Percentiles rank a stretch among this genome's conserved stretches.
Conservation (phyloP, 2,329 filamentous ascomycete species). For the Phialemoniopsis sp. region DNA sequence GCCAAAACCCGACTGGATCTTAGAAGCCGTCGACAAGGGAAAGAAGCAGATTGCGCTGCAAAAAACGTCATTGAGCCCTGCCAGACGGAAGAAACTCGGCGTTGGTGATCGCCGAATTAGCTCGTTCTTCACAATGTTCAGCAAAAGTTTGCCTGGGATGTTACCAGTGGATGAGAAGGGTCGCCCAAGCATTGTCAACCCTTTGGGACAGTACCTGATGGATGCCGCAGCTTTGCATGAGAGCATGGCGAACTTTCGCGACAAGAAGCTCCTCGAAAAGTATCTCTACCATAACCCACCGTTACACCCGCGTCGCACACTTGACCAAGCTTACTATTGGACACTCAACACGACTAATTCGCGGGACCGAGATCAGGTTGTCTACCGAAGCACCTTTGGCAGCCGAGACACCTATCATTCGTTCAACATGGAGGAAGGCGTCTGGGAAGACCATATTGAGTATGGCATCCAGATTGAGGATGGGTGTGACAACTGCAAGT, state of each 20-base stretch:
- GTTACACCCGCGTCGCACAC: constrained; percentile 36
- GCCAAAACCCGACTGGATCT: not conserved
- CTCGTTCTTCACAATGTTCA: too few species aligned
- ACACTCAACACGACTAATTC: constrained; percentile 30
- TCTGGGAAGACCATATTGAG: constrained; percentile 1
- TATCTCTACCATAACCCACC: constrained; percentile 27
- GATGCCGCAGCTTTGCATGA: constrained; percentile 28
- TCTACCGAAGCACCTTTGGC: constrained; percentile 29
- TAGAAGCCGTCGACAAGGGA: constrained; percentile 5
- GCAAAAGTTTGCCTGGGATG: too few species aligned
- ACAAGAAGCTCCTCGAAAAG: constrained; percentile 24
- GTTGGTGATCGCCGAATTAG: too few species aligned
- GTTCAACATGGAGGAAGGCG: too few species aligned
- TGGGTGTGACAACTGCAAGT: constrained; percentile 16
- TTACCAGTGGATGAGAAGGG: too few species aligned
- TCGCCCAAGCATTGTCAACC: too few species aligned
- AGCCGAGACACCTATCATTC: constrained; percentile 11
- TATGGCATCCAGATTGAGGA: constrained; percentile 7
- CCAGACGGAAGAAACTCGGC: too few species aligned
- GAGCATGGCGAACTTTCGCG: constrained; percentile 26
- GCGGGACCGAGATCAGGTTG: constrained; percentile 36
- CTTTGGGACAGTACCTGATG: constrained; percentile 22
- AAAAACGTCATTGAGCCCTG: not conserved
- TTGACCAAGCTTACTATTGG: constrained; percentile 41
- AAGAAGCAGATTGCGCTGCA: not conserved